These are phyloP conservation scores for Solanum bulbocastanum DNA, from an alignment of 257 asterid genomes.

Conservation along the genomic window DNA sequence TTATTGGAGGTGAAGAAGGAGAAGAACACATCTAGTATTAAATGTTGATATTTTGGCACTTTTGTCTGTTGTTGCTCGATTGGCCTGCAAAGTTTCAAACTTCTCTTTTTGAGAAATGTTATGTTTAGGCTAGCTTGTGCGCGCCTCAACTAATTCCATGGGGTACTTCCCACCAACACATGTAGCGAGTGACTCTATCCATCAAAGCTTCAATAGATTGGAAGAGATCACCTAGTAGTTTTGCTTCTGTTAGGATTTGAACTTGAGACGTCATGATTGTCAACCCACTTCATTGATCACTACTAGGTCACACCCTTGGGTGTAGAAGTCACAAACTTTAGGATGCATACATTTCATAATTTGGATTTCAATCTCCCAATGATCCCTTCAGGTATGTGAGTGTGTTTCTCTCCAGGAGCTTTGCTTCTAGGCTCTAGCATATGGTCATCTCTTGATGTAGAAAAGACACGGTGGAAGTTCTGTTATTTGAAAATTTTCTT, in stretches of 20 bases:
- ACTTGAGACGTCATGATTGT: not conserved
- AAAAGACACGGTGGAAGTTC: not conserved
- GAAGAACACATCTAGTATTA: not conserved
- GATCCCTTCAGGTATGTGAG: not conserved
- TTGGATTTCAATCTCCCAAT: not conserved
- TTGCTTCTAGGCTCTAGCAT: not conserved
- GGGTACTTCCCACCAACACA: not conserved
- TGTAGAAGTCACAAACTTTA: not conserved
- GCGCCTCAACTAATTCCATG: not conserved
- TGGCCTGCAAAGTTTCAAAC: not conserved
- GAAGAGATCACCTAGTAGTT: not conserved
- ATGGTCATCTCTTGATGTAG: not conserved
- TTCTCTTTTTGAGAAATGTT: not conserved
- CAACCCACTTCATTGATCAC: not conserved
- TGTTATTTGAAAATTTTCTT: not conserved
- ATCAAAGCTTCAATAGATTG: not conserved
- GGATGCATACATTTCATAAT: not conserved
- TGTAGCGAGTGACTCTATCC: not conserved
- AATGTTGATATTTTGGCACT: not conserved
- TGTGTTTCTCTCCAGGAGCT: not conserved
- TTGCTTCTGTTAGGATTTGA: not conserved
- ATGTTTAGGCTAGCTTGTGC: not conserved
- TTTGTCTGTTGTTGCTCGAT: not conserved
- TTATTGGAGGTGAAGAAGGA: not conserved
- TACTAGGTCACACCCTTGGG: not conserved